phyloP scores from a whole-genome alignment of 2,329 filamentous ascomycete species.

The Atkinsonella hypoxylon region DNA sequence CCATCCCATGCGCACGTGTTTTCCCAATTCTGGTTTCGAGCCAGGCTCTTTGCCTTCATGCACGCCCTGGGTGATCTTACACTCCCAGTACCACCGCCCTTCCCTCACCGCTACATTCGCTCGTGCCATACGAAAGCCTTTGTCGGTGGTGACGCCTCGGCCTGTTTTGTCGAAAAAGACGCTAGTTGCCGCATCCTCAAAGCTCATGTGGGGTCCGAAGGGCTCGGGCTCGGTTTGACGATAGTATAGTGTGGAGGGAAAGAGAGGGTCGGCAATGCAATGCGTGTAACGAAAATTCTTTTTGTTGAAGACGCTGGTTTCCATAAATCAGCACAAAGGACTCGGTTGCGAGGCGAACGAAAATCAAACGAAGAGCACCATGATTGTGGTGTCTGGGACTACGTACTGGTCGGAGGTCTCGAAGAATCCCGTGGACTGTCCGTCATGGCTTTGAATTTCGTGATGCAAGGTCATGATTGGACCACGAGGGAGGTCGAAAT shows the following conservation, averaged over 20 bases:
- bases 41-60: slow-evolving; percentile 26
- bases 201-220: slow-evolving; percentile 74
- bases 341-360: neutral
- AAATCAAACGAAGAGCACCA: neutral
- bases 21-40: slow-evolving; percentile 35
- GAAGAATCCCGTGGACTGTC: slow-evolving; percentile 43
- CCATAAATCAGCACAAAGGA: slow-evolving; percentile 1
- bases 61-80: slow-evolving; percentile 73
- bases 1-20: slow-evolving; percentile 76
- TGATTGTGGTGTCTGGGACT: neutral
- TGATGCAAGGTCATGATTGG: slow-evolving; percentile 47
- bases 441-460: slow-evolving; percentile 35
- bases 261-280: slow-evolving; percentile 79
- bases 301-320: slow-evolving; percentile 46
- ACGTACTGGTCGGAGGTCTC: slow-evolving; percentile 54
- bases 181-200: slow-evolving; percentile 79
- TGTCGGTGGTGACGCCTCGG: slow-evolving; percentile 73
- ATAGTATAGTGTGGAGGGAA: slow-evolving; percentile 80
- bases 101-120: slow-evolving; percentile 85
- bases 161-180: slow-evolving; percentile 72
- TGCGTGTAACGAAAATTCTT: slow-evolving; percentile 78
- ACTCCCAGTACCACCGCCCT: slow-evolving; percentile 89
- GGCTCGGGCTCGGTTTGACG: slow-evolving; percentile 79
- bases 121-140: slow-evolving; percentile 82
- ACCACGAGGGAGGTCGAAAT: slow-evolving; percentile 48